Evolutionary conservation across 495 filamentous ascomycete genomes (phyloP), one percentile per base, ranked within the genome.

Genomic region (Tricharina praecox): DNA sequence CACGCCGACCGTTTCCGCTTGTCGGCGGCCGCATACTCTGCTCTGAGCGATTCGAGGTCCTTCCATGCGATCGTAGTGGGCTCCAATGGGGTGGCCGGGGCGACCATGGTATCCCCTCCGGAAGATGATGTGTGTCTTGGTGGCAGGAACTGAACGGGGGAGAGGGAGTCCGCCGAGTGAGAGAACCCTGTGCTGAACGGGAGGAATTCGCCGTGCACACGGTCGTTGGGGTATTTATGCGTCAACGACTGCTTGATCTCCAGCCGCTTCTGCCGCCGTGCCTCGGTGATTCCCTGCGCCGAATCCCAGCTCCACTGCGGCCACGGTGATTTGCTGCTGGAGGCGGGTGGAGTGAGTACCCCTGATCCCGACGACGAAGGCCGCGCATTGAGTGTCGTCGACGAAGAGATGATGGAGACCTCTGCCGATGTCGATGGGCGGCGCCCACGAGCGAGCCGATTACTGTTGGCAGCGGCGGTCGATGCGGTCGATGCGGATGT

Each of bases 61-160:
- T 60, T 60, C 58, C 58, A 61, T 36, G 58, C 57, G 7, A 60
- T 61, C 1, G 51, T 45, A 16, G 51, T 58, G 25, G 54, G 55
- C 18, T 51, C 25, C 21, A 30, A 3, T 4, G 45, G 32, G 28
- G 28, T 51, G 18, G n/a, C n/a, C n/a, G 43, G 21, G n/a, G 33
- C 23, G 7, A 37, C 34, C 34, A 37, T 37, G 43, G 48, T 23
- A 20, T 25, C n/a, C 44, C 44, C 10, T 15, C 11, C 4, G 23
- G 39, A 30, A 13, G 39, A 21, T 7, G 48, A 30, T 32, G 42
- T 21, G 16, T 19, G 11, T n/a, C n/a, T n/a, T n/a, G n/a, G n/a
- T 3, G 34, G 4, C 8, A 32, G 13, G 35, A 54, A 54, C 15
- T 23, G 42, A 9, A 54, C 52, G 15, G 52, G 52, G 4, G 49